Evolutionary conservation across 192 early-diverging fungal species (phyloP), one percentile per base, ranked within the genome.

Genomic region (Entomortierella chlamydospora): DNA sequence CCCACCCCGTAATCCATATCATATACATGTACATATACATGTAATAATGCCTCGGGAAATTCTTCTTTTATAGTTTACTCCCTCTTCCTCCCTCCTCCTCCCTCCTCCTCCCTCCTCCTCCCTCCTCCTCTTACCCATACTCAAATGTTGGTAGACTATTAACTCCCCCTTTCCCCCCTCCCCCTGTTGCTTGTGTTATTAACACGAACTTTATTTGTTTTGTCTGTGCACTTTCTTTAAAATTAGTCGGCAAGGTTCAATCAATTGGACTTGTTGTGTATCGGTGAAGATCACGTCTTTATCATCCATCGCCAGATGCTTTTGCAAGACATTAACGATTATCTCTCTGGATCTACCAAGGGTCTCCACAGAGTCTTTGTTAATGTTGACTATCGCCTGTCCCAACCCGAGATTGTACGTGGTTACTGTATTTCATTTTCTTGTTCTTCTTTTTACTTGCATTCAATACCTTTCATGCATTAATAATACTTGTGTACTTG

Each of bases 231-330:
- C 4, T 31, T 33, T 26, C 17, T 23, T 30, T 25, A 18, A 28
- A 26, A 39, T 18, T 72, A 78, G 74, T 78, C 74, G 3, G 53
- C 67, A 33, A 67, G 56, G 28, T 78, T 70, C 25, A 78, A 60
- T 45, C 68, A 79, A 0, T 51, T 79, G n/a, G 76, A 79, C 25
- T 15, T 79, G 41, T 17, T 79, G 51, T 61, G 56, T 55, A 70
- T 79, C 45, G 76, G 76, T 17, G 67, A 70, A 20, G 76, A 79
- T 20, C 76, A 79, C 22, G 63, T 79, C 37, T 79, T 79, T 56
- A 70, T 79, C 39, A 79, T 70, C 34, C 61, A 79, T 37, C 67
- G 76, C 0, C 25, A 64, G 15, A 20, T 79, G 26, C 68, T 79
- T 10, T 37, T 79, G 1, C 63, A 70, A 33, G 76, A 79, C 47